Base-by-base conservation (phyloP, 2,329 filamentous ascomycete genomes). In the Talaromyces rugulosus region DNA sequence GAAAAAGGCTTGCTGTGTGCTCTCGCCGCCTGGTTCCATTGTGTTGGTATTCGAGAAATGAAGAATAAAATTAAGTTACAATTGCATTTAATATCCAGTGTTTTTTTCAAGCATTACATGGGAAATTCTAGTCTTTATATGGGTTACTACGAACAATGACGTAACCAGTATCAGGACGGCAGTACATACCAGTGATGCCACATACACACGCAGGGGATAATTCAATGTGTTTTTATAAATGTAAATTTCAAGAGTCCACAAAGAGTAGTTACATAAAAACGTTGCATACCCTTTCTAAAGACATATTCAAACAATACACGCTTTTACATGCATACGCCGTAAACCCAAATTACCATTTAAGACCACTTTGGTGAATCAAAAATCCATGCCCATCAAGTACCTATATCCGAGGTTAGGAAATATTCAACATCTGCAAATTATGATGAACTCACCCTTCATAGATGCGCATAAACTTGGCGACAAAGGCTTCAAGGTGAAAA, bases 381-480 rank as follows among this genome's bases (percentile, higher is more conserved):
- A 84, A 62, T 92, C 90, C 88, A 95, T 93, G 66, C 88, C 91
- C 90, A 96, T 94, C 62, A 76, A 64, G 58, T 75, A 76, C 57
- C 74, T 77, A 53, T 9, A 51, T 5, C 9, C 27, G 89, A 77
- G 16, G 4, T 53, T 44, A 56, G n/a, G 12, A 1, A 18, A 56
- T 30, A 40, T 30, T 55, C 27, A 18, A 2, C 31, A 16, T 65
- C 33, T 66, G 58, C 6, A 11, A 2, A 60, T 66, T 56, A 66
- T 62, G 40, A 5, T 51, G 18, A 31, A 73, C 80, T 66, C 87
- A 96, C 87, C 92, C 94, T 81, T 99, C 95, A 66, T 94, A 85
- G 68, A 98, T 87, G 69, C 94, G 87, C 94, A 99, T 98, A 75
- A 98, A 96, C 80, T 97, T 98, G 62, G 94, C 94, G 62, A 99